Conservation (phyloP, 108 stramenopile species). For the Pseudonitzschia delicatissima region DNA sequence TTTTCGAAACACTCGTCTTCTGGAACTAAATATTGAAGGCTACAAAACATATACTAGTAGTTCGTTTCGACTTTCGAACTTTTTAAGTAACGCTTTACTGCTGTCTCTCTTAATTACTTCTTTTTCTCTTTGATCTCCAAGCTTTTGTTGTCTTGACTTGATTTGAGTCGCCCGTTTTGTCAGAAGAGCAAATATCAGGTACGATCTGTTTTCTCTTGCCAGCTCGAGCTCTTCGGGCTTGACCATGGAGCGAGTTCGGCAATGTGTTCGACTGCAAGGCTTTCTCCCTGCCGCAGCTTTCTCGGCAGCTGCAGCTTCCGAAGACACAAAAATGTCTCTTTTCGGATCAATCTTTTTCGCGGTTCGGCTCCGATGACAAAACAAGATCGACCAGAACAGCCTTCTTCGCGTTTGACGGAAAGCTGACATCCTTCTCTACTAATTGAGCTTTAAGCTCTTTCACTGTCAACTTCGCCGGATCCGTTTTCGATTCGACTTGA, state of each 20-base stretch:
- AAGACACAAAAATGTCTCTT: conserved; percentile 22
- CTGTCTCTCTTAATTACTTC: no score
- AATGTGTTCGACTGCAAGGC: conserved; percentile 67
- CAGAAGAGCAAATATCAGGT: not conserved
- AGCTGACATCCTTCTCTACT: not conserved
- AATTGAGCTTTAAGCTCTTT: conserved; percentile 44
- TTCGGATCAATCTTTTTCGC: not conserved
- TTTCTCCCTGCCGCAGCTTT: conserved; percentile 62
- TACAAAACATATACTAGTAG: not conserved
- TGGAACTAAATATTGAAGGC: conserved; percentile 63
- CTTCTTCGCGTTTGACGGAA: conserved; percentile 40
- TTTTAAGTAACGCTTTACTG: not conserved
- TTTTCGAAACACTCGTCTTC: conserved; percentile 63
- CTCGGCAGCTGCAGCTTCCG: conserved; percentile 63
- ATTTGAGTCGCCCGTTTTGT: no score
- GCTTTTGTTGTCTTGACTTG: not conserved
- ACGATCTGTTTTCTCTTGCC: not conserved
- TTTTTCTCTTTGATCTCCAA: not conserved
- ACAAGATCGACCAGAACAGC: conserved; percentile 37
- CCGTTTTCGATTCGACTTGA: conserved; percentile 6
- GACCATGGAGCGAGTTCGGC: conserved; percentile 57
- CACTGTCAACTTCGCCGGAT: conserved; percentile 48
- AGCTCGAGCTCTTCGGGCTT: conserved; percentile 48
- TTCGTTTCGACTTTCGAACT: not conserved
- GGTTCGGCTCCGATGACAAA: not conserved